A percentile compares a stretch with the other conserved stretches of the same genome.
Conservation (phyloP, 805 yeast genomes). For the Pichia nanzhaoensis region DNA sequence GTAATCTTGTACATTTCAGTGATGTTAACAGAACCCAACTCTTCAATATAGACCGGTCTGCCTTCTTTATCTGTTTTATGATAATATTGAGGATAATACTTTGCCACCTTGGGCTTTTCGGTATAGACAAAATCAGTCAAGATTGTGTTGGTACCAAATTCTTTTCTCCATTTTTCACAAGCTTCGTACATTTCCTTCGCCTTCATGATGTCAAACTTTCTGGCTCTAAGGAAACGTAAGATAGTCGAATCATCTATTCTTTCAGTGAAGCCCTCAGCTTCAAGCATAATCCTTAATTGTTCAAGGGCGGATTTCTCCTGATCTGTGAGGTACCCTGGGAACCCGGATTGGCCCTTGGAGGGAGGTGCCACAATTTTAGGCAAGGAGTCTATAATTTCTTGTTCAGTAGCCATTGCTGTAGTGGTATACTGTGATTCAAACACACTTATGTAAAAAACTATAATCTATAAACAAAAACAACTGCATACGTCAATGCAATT, state of each 20-base stretch:
- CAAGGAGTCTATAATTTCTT: constrained; percentile 23
- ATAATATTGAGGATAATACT: constrained; percentile 91
- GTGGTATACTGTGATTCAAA: too few species aligned
- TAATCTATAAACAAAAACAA: too few species aligned
- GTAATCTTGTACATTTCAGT: constrained; percentile 90
- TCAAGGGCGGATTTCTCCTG: constrained; percentile 57
- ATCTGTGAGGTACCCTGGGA: constrained; percentile 70
- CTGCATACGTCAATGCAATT: too few species aligned
- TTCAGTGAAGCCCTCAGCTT: constrained; percentile 59
- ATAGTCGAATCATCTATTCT: constrained; percentile 84
- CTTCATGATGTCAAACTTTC: constrained; percentile 80
- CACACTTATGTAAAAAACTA: too few species aligned
- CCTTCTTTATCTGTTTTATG: constrained; percentile 97
- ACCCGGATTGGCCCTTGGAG: constrained; percentile 53
- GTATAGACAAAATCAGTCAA: constrained; percentile 81
- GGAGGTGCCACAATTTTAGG: constrained; percentile 51
- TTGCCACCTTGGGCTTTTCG: constrained; percentile 89
- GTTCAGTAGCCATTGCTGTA: constrained; percentile 15
- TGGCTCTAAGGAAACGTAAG: constrained; percentile 84
- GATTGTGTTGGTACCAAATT: constrained; percentile 80
- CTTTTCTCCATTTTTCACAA: constrained; percentile 90
- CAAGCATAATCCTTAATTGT: constrained; percentile 50
- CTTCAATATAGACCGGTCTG: constrained; percentile 92
- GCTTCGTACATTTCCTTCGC: constrained; percentile 77
- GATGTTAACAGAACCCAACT: constrained; percentile 84